Percentiles rank a stretch among this genome's conserved stretches.
phyloP scores from a whole-genome alignment of 78 protist species.

The Emiliania huxleyi region DNA sequence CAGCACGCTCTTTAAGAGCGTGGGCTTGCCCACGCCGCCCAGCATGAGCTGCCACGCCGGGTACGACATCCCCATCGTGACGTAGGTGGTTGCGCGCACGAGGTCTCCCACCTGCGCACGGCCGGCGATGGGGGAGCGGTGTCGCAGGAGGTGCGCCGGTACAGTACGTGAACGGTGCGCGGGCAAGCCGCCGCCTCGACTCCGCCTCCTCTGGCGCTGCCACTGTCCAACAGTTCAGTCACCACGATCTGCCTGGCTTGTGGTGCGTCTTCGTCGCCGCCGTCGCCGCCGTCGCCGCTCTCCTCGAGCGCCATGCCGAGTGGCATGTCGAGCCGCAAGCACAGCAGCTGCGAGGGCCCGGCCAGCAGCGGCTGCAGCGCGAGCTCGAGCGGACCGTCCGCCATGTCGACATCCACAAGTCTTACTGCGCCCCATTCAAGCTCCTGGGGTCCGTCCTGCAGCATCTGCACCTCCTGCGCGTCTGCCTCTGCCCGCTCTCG shows the following conservation, averaged over 20 bases:
- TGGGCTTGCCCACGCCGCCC: neutral
- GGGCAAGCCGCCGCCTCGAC: too few relatives aligned
- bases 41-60: conserved; percentile 9
- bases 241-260: neutral
- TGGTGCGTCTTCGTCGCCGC: too few relatives aligned
- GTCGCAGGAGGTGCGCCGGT: too few relatives aligned
- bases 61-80: neutral
- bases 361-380: neutral
- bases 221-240: neutral
- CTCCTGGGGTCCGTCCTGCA: neutral
- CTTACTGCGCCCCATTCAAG: neutral
- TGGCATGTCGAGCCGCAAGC: neutral
- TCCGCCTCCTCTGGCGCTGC: neutral
- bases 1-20: neutral
- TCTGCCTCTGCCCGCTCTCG: neutral
- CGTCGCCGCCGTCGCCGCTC: neutral
- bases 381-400: neutral
- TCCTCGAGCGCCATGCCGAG: neutral
- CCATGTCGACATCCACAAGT: neutral
- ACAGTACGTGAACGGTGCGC: too few relatives aligned
- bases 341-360: neutral
- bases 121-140: too few relatives aligned
- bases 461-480: neutral
- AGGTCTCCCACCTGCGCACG: neutral
- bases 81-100: neutral